Base-by-base conservation (phyloP, 805 yeast species). In the Wickerhamiella lipophila region DNA sequence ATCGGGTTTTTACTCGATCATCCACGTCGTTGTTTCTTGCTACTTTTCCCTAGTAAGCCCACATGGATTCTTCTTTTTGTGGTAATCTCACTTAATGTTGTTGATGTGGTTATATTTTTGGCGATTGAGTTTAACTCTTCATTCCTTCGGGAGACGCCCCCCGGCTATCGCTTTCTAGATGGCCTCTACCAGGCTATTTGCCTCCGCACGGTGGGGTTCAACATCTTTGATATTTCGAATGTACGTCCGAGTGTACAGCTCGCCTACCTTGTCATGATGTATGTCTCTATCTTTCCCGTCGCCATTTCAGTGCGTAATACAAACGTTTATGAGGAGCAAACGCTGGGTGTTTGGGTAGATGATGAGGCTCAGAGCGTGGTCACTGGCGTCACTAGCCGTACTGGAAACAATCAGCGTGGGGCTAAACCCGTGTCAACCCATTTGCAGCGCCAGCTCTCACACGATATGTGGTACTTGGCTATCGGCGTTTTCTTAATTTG, bases 261-360 rank as follows among this genome's bases (percentile, higher is more conserved):
- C 25, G 79, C 92, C 57, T 92, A 92, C 63, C 74, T 86, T 79
- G 74, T 92, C 52, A 89, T 92, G 97, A 92, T 92, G 98, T 92
- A 92, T 67, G 87, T 92, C 23, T 89, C 97, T 13, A 96, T 89
- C 40, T 71, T 88, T 61, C 99, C 99, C 1, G 69, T 92, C 57
- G 98, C 99, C 27, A 92, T 92, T 55, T 85, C 96, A 34, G 87
- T 92, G 53, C 78, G 99, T 68, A 76, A 96, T 63, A 92, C 98
- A 16, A 92, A 92, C 63, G 99, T 92, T 49, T 92, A 92, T 67
- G 99, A 92, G 63, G 98, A 92, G 60, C 97, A 87, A 61, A 83
- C 96, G 0, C 67, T 92, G 50, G 98, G 98, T n/a, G 74, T 87
- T n/a, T 88, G 84, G 60, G 53, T 49, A 5, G 63, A 60, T 3